A percentile compares a stretch with the other conserved stretches of the same genome.
phyloP scores from a whole-genome alignment of 164 flowering plant species.

The Aristolochia californica region DNA sequence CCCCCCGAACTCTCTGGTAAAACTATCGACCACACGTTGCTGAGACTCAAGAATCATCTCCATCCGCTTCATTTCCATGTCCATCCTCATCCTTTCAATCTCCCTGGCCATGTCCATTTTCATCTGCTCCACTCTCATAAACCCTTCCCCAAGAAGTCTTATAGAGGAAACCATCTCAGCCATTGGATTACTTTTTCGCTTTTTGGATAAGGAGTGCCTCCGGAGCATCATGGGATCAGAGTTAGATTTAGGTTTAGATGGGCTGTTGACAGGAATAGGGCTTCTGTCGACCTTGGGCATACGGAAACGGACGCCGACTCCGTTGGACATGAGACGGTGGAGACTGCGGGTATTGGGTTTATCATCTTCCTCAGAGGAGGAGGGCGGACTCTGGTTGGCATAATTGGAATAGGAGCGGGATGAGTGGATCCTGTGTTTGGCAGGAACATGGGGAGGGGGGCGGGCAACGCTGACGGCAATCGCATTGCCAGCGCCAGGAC shows the following conservation, averaged over 20 bases:
- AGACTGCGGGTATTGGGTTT: slow-evolving; percentile 6
- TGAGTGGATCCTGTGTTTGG: too few relatives aligned
- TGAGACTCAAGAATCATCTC: slow-evolving; percentile 63
- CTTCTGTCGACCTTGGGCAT: background rate
- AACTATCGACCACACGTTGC: slow-evolving; percentile 48
- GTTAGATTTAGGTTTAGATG: slow-evolving; percentile 3
- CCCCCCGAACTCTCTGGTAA: slow-evolving; percentile 28
- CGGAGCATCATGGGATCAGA: slow-evolving; percentile 3
- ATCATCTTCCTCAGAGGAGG: slow-evolving; percentile 4
- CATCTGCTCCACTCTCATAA: slow-evolving; percentile 61
- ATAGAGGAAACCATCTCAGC: slow-evolving; percentile 46
- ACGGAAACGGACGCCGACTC: slow-evolving; percentile 9
- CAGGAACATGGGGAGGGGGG: too few relatives aligned
- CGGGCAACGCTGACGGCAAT: too few relatives aligned
- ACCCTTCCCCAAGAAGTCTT: slow-evolving; percentile 45
- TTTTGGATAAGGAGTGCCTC: background rate
- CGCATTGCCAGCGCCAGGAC: background rate
- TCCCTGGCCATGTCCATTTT: slow-evolving; percentile 69
- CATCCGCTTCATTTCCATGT: slow-evolving; percentile 60
- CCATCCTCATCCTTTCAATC: slow-evolving; percentile 59
- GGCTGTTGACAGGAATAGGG: background rate
- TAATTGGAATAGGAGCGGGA: too few relatives aligned
- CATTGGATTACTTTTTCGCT: slow-evolving; percentile 19
- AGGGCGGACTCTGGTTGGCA: too few relatives aligned
- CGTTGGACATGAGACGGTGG: slow-evolving; percentile 10